Evolutionary conservation across 2,329 filamentous ascomycete genomes (phyloP), one percentile per base, ranked within the genome.

Genomic region (Aspergillus eucalypticola): DNA sequence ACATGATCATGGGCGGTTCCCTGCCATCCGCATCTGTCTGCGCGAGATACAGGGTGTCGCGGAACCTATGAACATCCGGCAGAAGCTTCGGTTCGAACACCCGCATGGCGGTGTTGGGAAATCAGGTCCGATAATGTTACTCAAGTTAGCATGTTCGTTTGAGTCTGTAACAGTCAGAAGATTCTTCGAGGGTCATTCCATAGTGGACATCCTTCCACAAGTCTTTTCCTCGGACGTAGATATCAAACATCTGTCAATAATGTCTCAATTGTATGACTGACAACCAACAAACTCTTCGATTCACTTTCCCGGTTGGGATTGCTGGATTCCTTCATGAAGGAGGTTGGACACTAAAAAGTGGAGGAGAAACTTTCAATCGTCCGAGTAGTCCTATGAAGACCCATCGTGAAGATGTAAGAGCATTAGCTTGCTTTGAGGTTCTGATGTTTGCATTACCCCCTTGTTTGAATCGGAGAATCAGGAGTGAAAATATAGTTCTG

Each of bases 141-240:
- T 54, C 15, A 17, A 39, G 35, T 44, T 54, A 2, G 52, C 52
- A 11, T 54, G 52, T 21, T 35, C 52, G 7, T 17, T 54, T n/a
- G 39, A 39, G 21, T 27, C 23, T 8, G 39, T 46, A 10, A 46
- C 25, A 11, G 39, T 54, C 8, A 54, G 25, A 11, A 46, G 52
- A 25, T 54, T 54, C 5, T 46, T 54, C n/a, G 52, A 46, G 52
- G 11, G 46, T 54, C 8, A 46, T 25, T 2, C 52, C 39, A 8
- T 54, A 54, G 52, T 54, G 39, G 23, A 54, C 39, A 15, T 54
- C 39, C 41, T 54, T 46, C 5, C 39, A 39, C 2, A 54, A 10
- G 23, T 46, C 25, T 39, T 54, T 46, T 3, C 39, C 39, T 17
- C 25, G 23, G 5, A 54, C 39, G n/a, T 54, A 46, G 52, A 54